phyloP scores from a whole-genome alignment of 208 protist species.

The Leishmania mexicana region DNA sequence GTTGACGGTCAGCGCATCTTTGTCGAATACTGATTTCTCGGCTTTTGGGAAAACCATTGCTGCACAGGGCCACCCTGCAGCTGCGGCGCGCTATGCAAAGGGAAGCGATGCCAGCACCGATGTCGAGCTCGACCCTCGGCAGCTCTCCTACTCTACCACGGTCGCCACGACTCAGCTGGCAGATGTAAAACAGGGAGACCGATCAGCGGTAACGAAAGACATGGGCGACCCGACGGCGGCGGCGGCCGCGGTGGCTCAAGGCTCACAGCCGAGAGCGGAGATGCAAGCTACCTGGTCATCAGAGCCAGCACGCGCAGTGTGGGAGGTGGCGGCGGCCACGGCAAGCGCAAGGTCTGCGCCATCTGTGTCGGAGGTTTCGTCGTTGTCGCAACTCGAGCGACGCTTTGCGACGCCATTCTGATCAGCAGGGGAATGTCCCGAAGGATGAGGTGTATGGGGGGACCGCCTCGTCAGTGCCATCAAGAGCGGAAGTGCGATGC shows the following conservation, averaged over 20 bases:
- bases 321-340: neutral
- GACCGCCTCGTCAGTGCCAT: neutral
- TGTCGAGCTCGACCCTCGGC: constrained; percentile 24
- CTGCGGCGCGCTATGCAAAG: neutral
- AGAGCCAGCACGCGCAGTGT: neutral
- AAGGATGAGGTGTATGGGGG: neutral
- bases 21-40: too few species aligned
- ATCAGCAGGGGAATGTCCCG: neutral
- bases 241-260: neutral
- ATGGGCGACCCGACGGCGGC: neutral
- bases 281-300: neutral
- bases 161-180: neutral
- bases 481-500: neutral
- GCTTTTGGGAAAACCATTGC: neutral
- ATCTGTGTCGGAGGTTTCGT: constrained; percentile 26
- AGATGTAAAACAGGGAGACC: neutral
- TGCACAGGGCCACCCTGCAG: neutral
- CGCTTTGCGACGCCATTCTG: constrained; percentile 24
- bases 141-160: constrained; percentile 28
- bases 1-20: neutral
- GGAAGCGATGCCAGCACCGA: constrained; percentile 2
- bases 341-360: constrained; percentile 10
- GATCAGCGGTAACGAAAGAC: neutral
- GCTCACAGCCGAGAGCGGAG: neutral
- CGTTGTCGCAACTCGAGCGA: constrained; percentile 30